These are phyloP conservation scores for Ramichloridium luteum DNA, from an alignment of 2,329 filamentous ascomycete species.

Conservation along the genomic window DNA sequence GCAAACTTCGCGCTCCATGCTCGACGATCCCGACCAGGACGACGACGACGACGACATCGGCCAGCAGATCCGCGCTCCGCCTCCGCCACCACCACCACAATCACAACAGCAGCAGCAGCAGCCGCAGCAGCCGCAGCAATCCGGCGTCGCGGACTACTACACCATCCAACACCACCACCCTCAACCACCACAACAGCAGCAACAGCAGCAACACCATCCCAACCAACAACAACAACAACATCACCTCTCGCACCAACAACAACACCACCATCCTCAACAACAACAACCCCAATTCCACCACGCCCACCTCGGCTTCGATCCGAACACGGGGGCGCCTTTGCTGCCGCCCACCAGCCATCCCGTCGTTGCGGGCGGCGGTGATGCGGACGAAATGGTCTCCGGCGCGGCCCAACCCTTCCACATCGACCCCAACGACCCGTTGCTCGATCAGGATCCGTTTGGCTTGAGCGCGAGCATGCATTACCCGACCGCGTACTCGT, in stretches of 20 bases:
- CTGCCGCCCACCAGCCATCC: conserved; percentile 14
- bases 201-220: background rate
- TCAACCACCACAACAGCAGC: background rate
- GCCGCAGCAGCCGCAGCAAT: conserved; percentile 7
- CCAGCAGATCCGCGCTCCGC: too few species aligned
- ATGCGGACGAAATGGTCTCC: too few species aligned
- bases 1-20: conserved; percentile 50
- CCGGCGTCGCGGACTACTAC: background rate
- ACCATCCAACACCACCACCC: background rate
- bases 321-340: conserved; percentile 12
- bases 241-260: background rate
- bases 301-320: conserved; percentile 1
- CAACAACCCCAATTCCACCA: background rate
- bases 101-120: conserved; percentile 9
- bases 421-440: conserved; percentile 66
- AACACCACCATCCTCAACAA: background rate
- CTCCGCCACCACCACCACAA: background rate
- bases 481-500: conserved; percentile 12
- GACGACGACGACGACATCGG: too few species aligned
- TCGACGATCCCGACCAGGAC: conserved; percentile 46
- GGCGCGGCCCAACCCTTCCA: too few species aligned
- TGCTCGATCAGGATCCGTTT: conserved; percentile 86
- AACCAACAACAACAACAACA: background rate
- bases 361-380: conserved; percentile 4
- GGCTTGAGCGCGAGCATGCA: conserved; percentile 82